Conservation (phyloP, 371 early-diverging fungal species). For the Conidiobolus incongruus region DNA sequence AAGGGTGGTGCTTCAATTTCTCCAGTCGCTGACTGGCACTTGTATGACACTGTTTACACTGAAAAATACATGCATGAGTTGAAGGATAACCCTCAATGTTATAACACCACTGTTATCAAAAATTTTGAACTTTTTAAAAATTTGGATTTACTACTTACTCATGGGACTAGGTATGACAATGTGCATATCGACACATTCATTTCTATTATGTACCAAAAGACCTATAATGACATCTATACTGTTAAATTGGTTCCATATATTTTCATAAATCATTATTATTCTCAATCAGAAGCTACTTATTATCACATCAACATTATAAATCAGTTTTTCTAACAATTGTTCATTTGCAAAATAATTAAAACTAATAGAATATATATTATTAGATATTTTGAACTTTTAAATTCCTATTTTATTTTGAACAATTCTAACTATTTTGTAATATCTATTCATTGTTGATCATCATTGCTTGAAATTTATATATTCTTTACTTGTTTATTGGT, state of each 20-base stretch:
- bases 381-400: too few relatives aligned
- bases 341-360: too few relatives aligned
- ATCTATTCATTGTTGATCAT: too few relatives aligned
- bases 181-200: conserved; percentile 81
- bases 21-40: conserved; percentile 85
- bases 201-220: conserved; percentile 43
- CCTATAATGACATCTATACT: conserved; percentile 35
- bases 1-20: conserved; percentile 79
- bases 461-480: too few relatives aligned
- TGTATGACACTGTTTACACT: conserved; percentile 78
- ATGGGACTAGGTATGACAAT: conserved; percentile 83
- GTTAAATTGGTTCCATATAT: conserved; percentile 67
- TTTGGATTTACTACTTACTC: conserved; percentile 54
- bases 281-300: too few relatives aligned
- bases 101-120: conserved; percentile 45
- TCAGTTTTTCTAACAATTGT: too few relatives aligned
- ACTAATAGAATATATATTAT: too few relatives aligned
- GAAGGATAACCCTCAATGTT: conserved; percentile 45
- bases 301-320: too few relatives aligned
- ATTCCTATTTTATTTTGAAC: too few relatives aligned
- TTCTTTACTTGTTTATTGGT: too few relatives aligned
- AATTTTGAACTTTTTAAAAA: conserved; percentile 65
- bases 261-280: conserved; percentile 59
- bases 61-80: conserved; percentile 92
- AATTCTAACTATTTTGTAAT: too few relatives aligned